These are phyloP conservation scores for Gillenia trifoliata DNA, from an alignment of 306 rosid genomes.

Conservation along the genomic window DNA sequence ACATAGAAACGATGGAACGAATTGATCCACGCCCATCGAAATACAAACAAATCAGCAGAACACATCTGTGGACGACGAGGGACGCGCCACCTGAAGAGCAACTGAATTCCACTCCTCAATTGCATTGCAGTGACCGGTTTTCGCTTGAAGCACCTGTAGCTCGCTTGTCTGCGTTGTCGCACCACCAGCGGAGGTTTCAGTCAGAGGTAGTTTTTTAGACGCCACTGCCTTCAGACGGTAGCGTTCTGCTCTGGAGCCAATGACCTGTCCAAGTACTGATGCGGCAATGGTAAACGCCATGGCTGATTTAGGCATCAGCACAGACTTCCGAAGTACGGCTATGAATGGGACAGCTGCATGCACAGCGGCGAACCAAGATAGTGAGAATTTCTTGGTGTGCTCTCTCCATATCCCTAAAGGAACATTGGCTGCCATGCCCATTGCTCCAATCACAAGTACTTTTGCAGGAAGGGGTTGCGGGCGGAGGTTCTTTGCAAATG, in stretches of 20 bases:
- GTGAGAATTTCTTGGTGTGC: conserved; percentile 92
- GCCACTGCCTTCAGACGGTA: conserved; percentile 55
- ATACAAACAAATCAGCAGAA: conserved; percentile 38
- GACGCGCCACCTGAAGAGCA: conserved; percentile 55
- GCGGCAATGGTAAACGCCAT: conserved; percentile 98
- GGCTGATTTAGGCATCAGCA: conserved; percentile 92
- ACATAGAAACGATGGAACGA: conserved; percentile 21
- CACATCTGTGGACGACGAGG: conserved; percentile 55
- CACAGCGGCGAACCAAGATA: conserved; percentile 88
- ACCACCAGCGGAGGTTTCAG: conserved; percentile 32
- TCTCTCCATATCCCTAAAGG: conserved; percentile 97
- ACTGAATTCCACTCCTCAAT: conserved; percentile 54
- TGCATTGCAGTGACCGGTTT: conserved; percentile 53
- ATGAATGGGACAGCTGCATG: conserved; percentile 99
- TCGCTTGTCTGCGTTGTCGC: conserved; percentile 13
- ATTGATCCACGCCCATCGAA: neutral
- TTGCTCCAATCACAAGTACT: conserved; percentile 77
- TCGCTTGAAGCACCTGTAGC: conserved; percentile 33
- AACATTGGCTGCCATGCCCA: conserved; percentile 96
- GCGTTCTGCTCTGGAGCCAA: conserved; percentile 95
- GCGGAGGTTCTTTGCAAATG: conserved; percentile 90
- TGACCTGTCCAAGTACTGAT: conserved; percentile 80
- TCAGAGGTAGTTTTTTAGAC: conserved; percentile 31
- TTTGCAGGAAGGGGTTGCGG: conserved; percentile 89
- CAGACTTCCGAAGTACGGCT: conserved; percentile 86